Evolutionary conservation across 495 filamentous ascomycete species (phyloP).

Genomic region (Podospora conica): DNA sequence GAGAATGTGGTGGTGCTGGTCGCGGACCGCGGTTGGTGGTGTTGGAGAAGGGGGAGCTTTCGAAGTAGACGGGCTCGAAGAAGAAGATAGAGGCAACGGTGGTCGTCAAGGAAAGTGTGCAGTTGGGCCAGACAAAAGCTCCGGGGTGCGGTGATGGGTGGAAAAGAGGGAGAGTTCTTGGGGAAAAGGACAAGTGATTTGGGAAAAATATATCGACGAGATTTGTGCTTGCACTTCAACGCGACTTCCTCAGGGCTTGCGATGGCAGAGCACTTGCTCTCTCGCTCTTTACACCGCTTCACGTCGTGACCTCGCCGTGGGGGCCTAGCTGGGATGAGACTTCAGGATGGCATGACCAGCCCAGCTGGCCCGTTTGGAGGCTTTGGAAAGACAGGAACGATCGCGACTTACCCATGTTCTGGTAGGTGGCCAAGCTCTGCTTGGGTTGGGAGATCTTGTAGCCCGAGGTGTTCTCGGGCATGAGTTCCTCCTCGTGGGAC

Average conservation of each 20-base stretch:
- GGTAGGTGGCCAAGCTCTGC: slow-evolving; percentile 90
- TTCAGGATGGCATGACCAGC: neutral
- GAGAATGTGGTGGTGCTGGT: neutral
- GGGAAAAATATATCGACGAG: neutral
- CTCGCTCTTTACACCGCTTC: neutral
- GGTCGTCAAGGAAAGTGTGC: neutral
- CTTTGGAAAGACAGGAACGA: neutral
- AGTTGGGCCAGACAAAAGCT: neutral
- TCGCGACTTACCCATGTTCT: slow-evolving; percentile 71
- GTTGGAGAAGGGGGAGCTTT: neutral
- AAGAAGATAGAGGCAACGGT: neutral
- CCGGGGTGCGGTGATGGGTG: neutral
- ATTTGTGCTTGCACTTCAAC: neutral
- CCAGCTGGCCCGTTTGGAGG: neutral
- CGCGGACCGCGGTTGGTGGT: neutral
- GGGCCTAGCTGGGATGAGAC: neutral
- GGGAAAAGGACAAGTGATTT: neutral
- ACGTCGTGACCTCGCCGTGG: neutral
- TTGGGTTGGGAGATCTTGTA: slow-evolving; percentile 95
- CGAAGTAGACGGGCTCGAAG: neutral
- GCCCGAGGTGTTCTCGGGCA: slow-evolving; percentile 80
- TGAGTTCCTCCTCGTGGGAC: slow-evolving; percentile 74
- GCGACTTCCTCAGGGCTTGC: slow-evolving; percentile 2
- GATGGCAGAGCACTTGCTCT: slow-evolving; percentile 2
- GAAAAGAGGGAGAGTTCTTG: neutral